Evolutionary conservation across 441 rosid species (phyloP), one percentile per base, ranked within the genome.

Genomic region (Populus hybrid): DNA sequence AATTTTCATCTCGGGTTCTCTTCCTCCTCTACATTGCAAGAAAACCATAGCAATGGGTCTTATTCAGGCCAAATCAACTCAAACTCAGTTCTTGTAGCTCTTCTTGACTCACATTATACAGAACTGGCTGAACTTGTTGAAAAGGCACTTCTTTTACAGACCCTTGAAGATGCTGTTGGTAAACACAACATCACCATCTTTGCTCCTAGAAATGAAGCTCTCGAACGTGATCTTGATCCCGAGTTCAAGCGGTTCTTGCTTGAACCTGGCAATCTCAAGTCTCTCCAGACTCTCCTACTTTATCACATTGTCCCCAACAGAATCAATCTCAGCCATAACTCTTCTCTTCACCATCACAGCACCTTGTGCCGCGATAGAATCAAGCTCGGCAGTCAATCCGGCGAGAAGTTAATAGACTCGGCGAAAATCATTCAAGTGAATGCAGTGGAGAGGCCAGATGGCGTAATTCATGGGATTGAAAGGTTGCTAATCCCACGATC

Each of bases 51-150:
- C 61, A 53, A 53, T 53, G 61, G 61, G 7, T 69, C 72, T 4
- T n/a, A 72, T 36, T 72, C 75, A 5, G 38, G 42, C 76, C 94
- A 86, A 79, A 91, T 93, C 75, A 93, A 88, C 88, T 93, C 98
- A 23, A 92, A 93, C 75, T 93, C 97, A 0, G 90, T 93, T 66
- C 90, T 93, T 29, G 97, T 93, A 0, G 98, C 97, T 29, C 94
- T 93, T 26, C 93, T 93, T 23, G 98, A 93, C 84, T 93, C 98
- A 40, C 98, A 89, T 88, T 93, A 92, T 77, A 93, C 98, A 0
- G 97, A 91, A 74, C 84, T 93, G 16, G 90, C 97, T 16, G 98
- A 93, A 71, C 89, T 93, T 14, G 90, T 92, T 0, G 98, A 93
- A 78, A 93, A 93, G 81, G 98, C 97, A 68, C 91, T 93, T 63